phyloP scores from a whole-genome alignment of 1,139 yeast genomes.

The Hyphopichia pseudoburtonii region DNA sequence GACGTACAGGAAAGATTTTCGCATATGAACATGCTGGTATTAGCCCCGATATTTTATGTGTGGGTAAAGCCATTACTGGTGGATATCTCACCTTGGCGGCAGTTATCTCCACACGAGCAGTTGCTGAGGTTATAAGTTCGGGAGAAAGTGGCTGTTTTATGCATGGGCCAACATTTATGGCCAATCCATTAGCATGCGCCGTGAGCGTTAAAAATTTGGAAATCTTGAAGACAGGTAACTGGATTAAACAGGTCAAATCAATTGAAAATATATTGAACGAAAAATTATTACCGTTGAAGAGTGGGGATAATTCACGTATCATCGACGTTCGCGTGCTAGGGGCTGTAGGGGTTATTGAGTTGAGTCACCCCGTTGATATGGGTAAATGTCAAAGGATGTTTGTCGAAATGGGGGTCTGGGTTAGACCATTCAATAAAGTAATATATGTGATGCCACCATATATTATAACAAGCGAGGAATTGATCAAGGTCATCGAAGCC shows the following conservation, averaged over 20 bases:
- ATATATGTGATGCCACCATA: conserved; percentile 27
- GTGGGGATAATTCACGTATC: background rate
- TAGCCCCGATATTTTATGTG: conserved; percentile 20
- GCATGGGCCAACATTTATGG: conserved; percentile 38
- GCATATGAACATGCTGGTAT: conserved; percentile 15
- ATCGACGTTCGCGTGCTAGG: conserved; percentile 10
- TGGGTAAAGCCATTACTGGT: conserved; percentile 23
- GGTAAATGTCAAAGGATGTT: conserved; percentile 16
- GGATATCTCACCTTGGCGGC: conserved; percentile 20
- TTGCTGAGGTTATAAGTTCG: conserved; percentile 12
- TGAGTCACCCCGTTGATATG: conserved; percentile 16
- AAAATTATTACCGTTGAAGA: conserved; percentile 6
- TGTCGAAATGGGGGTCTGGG: conserved; percentile 18
- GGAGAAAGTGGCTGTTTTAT: conserved; percentile 8
- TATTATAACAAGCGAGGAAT: conserved; percentile 15
- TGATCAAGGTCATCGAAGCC: conserved; percentile 8
- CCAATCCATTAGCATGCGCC: conserved; percentile 32
- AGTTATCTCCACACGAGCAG: conserved; percentile 16
- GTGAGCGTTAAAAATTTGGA: conserved; percentile 28
- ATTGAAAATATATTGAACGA: conserved; percentile 6
- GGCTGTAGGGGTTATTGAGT: conserved; percentile 27
- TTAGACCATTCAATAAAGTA: conserved; percentile 23
- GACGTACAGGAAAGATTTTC: conserved; percentile 18
- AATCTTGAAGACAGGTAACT: conserved; percentile 5
- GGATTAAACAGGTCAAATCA: conserved; percentile 6